Evolutionary conservation across 768 basidiomycete genomes (phyloP), one percentile per base, ranked within the genome.

Genomic region (Kwoniella dejecticola): DNA sequence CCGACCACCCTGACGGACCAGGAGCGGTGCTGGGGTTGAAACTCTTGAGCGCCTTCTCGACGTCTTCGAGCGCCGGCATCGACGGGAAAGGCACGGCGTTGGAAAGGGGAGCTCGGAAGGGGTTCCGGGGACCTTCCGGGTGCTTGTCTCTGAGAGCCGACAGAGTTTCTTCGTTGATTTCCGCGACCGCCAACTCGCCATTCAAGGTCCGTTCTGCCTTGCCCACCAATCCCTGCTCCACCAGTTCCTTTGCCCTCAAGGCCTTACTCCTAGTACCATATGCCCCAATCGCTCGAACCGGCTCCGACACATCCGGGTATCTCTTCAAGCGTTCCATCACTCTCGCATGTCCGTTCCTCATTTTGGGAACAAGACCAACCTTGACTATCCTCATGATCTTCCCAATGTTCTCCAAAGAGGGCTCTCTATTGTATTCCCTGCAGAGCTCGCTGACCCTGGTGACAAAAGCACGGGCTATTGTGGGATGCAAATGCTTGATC

Each of bases 31-130:
- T 38, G 5, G n/a, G 17, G 2, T 26, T 24, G 53, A 54, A 54
- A 19, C 21, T 24, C 3, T 24, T 3, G 2, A 54, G 8, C 10
- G 53, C 53, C 2, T 17, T 21, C 5, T 3, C 1, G 7, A 54
- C 26, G 36, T 54, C 53, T 19, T 40, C 5, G 10, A 8, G 13
- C 21, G 40, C 53, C 1, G 53, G 77, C 1, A 4, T 41, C 11
- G 36, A 41, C 4, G 53, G 36, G 36, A 23, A 89, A 24, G 88
- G 84, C 1, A 24, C 3, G 33, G 13, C 3, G 2, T 11, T 8
- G 38, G 11, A 42, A 5, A 61, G 5, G 36, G 36, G 27, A 36
- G 13, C 2, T 1, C 31, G 26, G 47, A 59, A 59, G 47, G 57
- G 47, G 6, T 50, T 52, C 13, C 10, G 10, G 1, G 19, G 8